Conservation (phyloP, 2,329 filamentous ascomycete genomes). For the Lasiodiplodia sp. region DNA sequence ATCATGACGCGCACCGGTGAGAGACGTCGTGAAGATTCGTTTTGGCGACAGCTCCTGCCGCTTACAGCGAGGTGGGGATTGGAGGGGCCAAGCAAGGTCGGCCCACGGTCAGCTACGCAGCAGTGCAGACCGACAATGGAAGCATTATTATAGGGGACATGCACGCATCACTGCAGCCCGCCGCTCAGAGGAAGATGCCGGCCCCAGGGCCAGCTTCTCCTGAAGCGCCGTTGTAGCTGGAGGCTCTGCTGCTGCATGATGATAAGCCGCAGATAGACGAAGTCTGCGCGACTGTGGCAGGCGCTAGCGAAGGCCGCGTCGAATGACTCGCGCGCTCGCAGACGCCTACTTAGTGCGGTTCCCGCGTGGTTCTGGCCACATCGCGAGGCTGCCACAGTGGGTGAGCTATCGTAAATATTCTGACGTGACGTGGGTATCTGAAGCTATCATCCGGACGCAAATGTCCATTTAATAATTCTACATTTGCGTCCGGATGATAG, state of each 20-base stretch:
- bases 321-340: slow-evolving; percentile 4
- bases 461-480: too few species aligned
- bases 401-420: too few species aligned
- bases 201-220: not conserved
- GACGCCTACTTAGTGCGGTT: not conserved
- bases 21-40: not conserved
- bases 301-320: not conserved
- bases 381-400: not conserved
- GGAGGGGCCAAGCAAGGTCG: not conserved
- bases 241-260: slow-evolving; percentile 16
- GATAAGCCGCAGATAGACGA: slow-evolving; percentile 27
- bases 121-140: not conserved
- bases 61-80: slow-evolving; percentile 1
- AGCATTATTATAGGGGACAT: not conserved
- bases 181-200: not conserved
- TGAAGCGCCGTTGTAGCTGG: not conserved
- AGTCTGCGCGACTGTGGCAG: not conserved
- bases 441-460: too few species aligned
- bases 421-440: too few species aligned
- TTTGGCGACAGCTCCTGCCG: not conserved
- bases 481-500: too few species aligned
- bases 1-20: slow-evolving; percentile 19
- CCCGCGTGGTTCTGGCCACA: not conserved
- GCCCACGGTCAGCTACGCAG: not conserved
- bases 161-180: not conserved